These are phyloP conservation scores for Tolypocladium cylindrosporum DNA, from an alignment of 2,329 filamentous ascomycete genomes.

Conservation along the genomic window DNA sequence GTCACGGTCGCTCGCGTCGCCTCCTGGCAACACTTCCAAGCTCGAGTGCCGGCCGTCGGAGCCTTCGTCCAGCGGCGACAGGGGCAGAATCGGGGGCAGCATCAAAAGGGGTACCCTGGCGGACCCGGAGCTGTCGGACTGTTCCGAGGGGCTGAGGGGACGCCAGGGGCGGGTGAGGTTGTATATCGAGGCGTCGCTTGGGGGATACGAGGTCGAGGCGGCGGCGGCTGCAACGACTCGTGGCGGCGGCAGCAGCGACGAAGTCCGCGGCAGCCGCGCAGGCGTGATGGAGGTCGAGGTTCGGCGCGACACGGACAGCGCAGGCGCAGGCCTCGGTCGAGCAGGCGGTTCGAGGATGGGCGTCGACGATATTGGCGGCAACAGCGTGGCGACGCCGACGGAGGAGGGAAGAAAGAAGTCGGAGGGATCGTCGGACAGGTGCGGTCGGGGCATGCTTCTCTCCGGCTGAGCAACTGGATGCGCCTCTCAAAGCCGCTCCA, in stretches of 20 bases:
- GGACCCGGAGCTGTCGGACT: background rate
- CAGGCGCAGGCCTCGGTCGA: conserved; percentile 8
- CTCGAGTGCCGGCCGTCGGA: conserved; percentile 1
- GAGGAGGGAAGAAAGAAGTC: background rate
- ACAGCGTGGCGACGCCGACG: background rate
- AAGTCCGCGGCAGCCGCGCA: conserved; percentile 28
- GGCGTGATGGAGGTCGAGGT: conserved; percentile 17
- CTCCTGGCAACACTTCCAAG: conserved; percentile 3
- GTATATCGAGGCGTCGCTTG: background rate
- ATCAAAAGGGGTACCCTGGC: conserved; percentile 3
- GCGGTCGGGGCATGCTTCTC: conserved; percentile 14
- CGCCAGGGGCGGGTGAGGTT: background rate
- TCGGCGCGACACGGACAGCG: conserved; percentile 10
- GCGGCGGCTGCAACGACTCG: conserved; percentile 7
- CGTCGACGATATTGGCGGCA: conserved; percentile 5
- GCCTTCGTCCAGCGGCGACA: conserved; percentile 12
- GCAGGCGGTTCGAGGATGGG: conserved; percentile 7
- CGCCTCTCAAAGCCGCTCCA: background rate
- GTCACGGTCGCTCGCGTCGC: conserved; percentile 5
- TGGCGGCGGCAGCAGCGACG: conserved; percentile 32
- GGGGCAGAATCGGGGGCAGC: conserved; percentile 14
- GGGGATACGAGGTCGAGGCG: conserved; percentile 1
- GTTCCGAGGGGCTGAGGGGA: background rate
- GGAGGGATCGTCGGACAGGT: conserved; percentile 10
- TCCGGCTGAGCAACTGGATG: background rate